These are phyloP conservation scores for Xylaria scruposa DNA, from an alignment of 495 filamentous ascomycete genomes.

Conservation along the genomic window DNA sequence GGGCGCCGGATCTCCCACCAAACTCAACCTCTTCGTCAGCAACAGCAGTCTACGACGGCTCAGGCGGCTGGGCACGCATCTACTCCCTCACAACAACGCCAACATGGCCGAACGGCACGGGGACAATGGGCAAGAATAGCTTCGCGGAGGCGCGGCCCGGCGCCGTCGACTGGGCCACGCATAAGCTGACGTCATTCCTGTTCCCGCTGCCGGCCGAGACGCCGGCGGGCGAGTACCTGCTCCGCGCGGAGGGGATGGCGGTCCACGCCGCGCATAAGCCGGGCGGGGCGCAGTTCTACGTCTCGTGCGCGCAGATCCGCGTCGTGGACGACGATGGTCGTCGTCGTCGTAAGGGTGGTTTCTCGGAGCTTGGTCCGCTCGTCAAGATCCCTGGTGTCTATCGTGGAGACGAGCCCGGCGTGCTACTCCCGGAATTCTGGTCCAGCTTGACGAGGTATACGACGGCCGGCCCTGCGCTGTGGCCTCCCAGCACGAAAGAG, in stretches of 20 bases:
- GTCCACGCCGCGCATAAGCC: conserved; percentile 62
- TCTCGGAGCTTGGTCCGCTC: not conserved
- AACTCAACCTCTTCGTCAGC: conserved; percentile 1
- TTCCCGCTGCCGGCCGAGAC: conserved; percentile 43
- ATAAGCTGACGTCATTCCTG: conserved; percentile 32
- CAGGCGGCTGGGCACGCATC: conserved; percentile 32
- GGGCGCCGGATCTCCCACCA: conserved; percentile 33
- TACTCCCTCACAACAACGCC: conserved; percentile 35
- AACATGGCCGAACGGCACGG: conserved; percentile 1
- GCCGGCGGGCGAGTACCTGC: conserved; percentile 63
- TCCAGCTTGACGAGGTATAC: conserved; percentile 31
- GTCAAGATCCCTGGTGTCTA: conserved; percentile 27
- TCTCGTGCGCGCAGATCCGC: conserved; percentile 68
- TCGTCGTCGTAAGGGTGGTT: not conserved
- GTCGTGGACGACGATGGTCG: conserved; percentile 34
- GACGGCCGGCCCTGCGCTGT: conserved; percentile 30
- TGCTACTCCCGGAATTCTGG: conserved; percentile 34
- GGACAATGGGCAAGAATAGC: not conserved
- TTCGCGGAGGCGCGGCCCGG: not conserved
- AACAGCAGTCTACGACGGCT: conserved; percentile 38
- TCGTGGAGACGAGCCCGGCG: conserved; percentile 30
- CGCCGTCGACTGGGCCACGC: conserved; percentile 14
- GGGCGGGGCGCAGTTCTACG: conserved; percentile 63
- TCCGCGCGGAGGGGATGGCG: conserved; percentile 67
- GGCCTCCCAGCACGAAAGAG: conserved; percentile 15